Percentiles rank a stretch among this genome's conserved stretches.
Conservation (phyloP, 2,329 filamentous ascomycete genomes). For the Scedosporium boydii region DNA sequence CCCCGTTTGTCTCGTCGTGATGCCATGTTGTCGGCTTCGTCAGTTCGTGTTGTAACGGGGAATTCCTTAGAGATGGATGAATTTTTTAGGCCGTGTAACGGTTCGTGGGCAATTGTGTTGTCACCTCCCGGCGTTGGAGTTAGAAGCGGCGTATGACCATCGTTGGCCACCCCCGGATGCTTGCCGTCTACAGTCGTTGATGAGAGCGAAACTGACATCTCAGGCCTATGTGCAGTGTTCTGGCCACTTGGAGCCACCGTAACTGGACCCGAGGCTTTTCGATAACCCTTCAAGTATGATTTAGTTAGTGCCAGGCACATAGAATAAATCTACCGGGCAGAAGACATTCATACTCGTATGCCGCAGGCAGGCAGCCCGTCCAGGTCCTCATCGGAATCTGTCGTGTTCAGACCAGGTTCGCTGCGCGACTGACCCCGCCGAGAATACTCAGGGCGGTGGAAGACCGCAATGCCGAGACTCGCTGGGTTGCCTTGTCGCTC, state of each 20-base stretch:
- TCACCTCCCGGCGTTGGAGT: too few species aligned
- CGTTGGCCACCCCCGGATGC: background rate
- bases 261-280: background rate
- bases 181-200: background rate
- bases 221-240: background rate
- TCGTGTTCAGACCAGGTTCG: conserved; percentile 22
- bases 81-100: too few species aligned
- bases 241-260: background rate
- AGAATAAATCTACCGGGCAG: background rate
- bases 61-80: too few species aligned
- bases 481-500: background rate
- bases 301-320: background rate
- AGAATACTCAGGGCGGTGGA: conserved; percentile 28
- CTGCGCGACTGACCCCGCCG: conserved; percentile 38
- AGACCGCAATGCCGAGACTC: conserved; percentile 7
- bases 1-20: too few species aligned
- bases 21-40: too few species aligned
- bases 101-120: too few species aligned
- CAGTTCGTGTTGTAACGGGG: too few species aligned
- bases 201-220: background rate
- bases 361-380: background rate
- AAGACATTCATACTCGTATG: background rate
- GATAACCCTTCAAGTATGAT: background rate
- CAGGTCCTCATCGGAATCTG: conserved; percentile 1
- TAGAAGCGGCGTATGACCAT: too few species aligned